A percentile compares a stretch with the other conserved stretches of the same genome.
Evolutionary conservation across 2,329 filamentous ascomycete genomes (phyloP).

Genomic region (Pyrenophora seminiperda): DNA sequence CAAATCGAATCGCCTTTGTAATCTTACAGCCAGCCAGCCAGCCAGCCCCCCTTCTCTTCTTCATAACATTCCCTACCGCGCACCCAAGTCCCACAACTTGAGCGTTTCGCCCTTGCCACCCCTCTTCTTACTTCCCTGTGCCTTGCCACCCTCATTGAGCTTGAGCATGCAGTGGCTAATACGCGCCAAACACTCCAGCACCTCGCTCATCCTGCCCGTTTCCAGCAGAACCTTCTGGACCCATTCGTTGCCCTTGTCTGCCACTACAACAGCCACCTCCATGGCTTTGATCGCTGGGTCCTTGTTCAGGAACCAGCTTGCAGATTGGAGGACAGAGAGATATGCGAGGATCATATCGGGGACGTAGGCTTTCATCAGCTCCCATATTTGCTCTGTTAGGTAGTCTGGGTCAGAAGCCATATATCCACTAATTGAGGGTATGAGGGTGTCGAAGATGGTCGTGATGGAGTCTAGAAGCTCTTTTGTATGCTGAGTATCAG

Average conservation of each 20-base stretch:
- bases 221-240: slow-evolving; percentile 48
- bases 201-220: slow-evolving; percentile 52
- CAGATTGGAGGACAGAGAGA: slow-evolving; percentile 78
- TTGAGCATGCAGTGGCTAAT: slow-evolving; percentile 73
- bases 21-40: slow-evolving; percentile 1
- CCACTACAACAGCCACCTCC: slow-evolving; percentile 78
- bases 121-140: slow-evolving; percentile 49
- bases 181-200: slow-evolving; percentile 68
- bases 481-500: slow-evolving; percentile 42
- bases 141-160: slow-evolving; percentile 51
- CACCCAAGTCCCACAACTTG: slow-evolving; percentile 51
- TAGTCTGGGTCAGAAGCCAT: slow-evolving; percentile 6
- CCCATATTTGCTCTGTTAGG: slow-evolving; percentile 32
- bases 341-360: slow-evolving; percentile 87
- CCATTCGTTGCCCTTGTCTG: slow-evolving; percentile 49
- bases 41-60: not conserved
- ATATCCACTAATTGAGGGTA: slow-evolving; percentile 31
- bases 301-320: slow-evolving; percentile 73
- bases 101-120: slow-evolving; percentile 51
- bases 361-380: slow-evolving; percentile 77
- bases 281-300: slow-evolving; percentile 82
- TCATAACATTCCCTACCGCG: slow-evolving; percentile 8
- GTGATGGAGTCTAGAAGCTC: slow-evolving; percentile 49
- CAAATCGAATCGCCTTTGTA: not conserved
- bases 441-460: slow-evolving; percentile 44